Evolutionary conservation across 208 protist genomes (phyloP).

Genomic region (Endotrypanum monterogeii): DNA sequence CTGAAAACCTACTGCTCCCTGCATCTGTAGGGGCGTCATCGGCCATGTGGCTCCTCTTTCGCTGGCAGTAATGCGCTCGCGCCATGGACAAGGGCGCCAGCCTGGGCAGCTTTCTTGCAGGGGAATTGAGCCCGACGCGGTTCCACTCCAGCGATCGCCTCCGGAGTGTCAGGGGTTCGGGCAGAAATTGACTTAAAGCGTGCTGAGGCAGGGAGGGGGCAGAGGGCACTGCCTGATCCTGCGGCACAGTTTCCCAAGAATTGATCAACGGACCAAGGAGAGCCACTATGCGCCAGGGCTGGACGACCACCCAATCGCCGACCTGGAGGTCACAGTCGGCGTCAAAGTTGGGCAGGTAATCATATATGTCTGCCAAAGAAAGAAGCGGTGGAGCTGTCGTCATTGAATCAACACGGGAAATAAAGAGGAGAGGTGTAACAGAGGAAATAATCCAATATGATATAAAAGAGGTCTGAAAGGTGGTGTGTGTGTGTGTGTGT

Average conservation of each 20-base stretch:
- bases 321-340: conserved; percentile 61
- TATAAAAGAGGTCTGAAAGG: not conserved
- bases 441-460: not conserved
- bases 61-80: conserved; percentile 23
- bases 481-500: not conserved
- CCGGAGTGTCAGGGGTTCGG: conserved; percentile 28
- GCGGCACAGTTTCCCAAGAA: conserved; percentile 29
- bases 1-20: not conserved
- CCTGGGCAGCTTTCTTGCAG: not conserved
- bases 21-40: conserved; percentile 7
- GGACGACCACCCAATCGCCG: conserved; percentile 84
- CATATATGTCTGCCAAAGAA: conserved; percentile 43
- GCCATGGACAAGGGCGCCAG: conserved; percentile 28
- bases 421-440: not conserved
- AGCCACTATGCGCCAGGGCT: conserved; percentile 39
- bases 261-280: conserved; percentile 65
- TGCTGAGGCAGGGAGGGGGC: conserved; percentile 16
- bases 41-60: conserved; percentile 23
- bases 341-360: conserved; percentile 75
- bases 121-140: not conserved
- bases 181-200: conserved; percentile 21
- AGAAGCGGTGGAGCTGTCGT: conserved; percentile 28
- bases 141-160: conserved; percentile 19
- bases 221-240: not conserved
- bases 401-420: conserved; percentile 4